Conservation (phyloP, 768 basidiomycete genomes). For the Tricholoma saponaceum region DNA sequence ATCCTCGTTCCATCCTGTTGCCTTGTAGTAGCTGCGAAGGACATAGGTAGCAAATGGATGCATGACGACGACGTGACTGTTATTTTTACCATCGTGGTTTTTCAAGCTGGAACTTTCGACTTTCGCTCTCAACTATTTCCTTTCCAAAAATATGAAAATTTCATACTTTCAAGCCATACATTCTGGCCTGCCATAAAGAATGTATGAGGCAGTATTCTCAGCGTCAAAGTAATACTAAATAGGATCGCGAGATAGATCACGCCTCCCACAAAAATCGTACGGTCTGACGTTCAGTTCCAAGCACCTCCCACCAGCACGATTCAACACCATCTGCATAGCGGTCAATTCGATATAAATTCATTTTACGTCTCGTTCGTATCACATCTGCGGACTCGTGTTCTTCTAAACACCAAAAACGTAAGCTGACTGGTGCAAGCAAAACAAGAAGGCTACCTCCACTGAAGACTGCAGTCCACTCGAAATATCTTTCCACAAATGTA, state of each 20-base stretch:
- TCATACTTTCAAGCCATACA: background rate
- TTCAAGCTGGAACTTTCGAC: no score
- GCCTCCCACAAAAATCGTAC: background rate
- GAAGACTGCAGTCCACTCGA: slow-evolving; percentile 42
- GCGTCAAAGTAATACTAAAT: background rate
- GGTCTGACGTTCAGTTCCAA: background rate
- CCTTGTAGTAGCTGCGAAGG: slow-evolving; percentile 82
- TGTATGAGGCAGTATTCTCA: background rate
- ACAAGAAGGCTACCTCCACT: background rate
- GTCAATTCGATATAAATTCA: background rate
- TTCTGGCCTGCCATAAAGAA: background rate
- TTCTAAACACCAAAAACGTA: background rate
- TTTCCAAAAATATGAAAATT: no score
- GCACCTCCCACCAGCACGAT: background rate
- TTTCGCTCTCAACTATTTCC: no score
- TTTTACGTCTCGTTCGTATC: background rate
- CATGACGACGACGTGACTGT: slow-evolving; percentile 37
- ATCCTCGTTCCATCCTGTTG: slow-evolving; percentile 97
- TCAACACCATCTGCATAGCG: background rate
- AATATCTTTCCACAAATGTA: slow-evolving; percentile 46
- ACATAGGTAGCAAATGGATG: slow-evolving; percentile 88
- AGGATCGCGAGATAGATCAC: background rate
- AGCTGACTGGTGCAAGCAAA: background rate
- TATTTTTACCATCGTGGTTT: background rate
- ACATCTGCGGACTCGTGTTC: background rate